These are phyloP conservation scores for Amanita brunnescens DNA, from an alignment of 768 basidiomycete species.

Conservation along the genomic window DNA sequence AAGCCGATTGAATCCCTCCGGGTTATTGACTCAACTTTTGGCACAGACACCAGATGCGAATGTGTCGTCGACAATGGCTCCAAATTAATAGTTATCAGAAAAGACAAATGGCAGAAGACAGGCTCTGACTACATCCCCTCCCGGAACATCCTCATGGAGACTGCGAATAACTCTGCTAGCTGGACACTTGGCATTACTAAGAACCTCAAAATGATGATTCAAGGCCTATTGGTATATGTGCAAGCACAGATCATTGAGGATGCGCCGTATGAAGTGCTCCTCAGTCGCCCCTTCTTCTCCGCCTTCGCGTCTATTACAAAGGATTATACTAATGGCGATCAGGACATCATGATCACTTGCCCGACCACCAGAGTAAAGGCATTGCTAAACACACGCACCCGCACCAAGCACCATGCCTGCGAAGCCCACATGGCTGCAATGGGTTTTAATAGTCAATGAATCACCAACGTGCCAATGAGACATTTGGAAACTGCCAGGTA, in stretches of 20 bases:
- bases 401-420: no score
- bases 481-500: background rate
- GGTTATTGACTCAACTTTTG: background rate
- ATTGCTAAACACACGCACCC: background rate
- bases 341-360: background rate
- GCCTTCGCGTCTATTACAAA: background rate
- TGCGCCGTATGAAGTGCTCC: background rate
- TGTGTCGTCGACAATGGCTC: background rate
- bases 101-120: background rate
- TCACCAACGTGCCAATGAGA: background rate
- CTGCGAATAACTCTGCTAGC: background rate
- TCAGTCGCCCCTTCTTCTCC: background rate
- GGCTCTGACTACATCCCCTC: background rate
- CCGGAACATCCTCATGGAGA: background rate
- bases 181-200: background rate
- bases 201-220: no score
- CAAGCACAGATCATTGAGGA: background rate
- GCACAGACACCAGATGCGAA: background rate
- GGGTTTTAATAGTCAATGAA: background rate
- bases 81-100: background rate
- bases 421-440: no score
- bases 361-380: background rate
- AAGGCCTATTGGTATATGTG: background rate
- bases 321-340: background rate
- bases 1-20: background rate